Base-by-base conservation (phyloP, 2,329 filamentous ascomycete genomes). In the Arthrobotrys megalospora region DNA sequence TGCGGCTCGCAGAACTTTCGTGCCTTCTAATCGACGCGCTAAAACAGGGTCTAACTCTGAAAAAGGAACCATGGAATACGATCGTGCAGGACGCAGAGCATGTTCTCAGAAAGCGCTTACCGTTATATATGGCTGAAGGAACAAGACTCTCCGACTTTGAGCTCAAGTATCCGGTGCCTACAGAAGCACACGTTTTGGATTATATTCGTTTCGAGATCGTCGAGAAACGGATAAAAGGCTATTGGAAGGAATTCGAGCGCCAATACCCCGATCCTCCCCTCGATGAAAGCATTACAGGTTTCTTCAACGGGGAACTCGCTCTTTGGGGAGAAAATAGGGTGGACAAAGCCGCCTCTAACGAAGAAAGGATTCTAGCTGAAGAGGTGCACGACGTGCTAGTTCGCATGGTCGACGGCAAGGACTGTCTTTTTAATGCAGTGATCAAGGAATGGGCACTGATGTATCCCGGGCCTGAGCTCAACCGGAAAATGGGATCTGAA, bases 21-120 rank as follows among this genome's bases (percentile, higher is more conserved):
- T 62, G 55, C 14, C 32, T 41, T 10, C 16, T 62, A 2, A 10
- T 62, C 2, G 55, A 62, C n/a, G 55, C 55, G 1, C 16, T 32
- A n/a, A 62, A 62, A 8, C 55, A 62, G 14, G 55, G 55, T n/a
- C 16, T 62, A 11, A 32, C 6, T 6, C n/a, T 62, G 38, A 19
- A 43, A 16, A 24, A 2, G 0, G 16, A 62, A 24, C 4, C 16
- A 12, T 62, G 55, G 55, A 12, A 24, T 21, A 43, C 21, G 38
- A 62, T 45, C 11, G 21, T 28, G 6, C 2, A 24, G 3, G 50
- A 53, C 0, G 50, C 28, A 19, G 1, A 53, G 4, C 24, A 1
- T 5, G 1, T 53, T 53, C 50, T 32, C 19, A 24, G 14, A 28
- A 14, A 6, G 8, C 47, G 50, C 14, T 1, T 6, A 16, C 50